Evolutionary conservation across 441 rosid genomes (phyloP), one percentile per base, ranked within the genome.

Genomic region (Syzygium malaccense): DNA sequence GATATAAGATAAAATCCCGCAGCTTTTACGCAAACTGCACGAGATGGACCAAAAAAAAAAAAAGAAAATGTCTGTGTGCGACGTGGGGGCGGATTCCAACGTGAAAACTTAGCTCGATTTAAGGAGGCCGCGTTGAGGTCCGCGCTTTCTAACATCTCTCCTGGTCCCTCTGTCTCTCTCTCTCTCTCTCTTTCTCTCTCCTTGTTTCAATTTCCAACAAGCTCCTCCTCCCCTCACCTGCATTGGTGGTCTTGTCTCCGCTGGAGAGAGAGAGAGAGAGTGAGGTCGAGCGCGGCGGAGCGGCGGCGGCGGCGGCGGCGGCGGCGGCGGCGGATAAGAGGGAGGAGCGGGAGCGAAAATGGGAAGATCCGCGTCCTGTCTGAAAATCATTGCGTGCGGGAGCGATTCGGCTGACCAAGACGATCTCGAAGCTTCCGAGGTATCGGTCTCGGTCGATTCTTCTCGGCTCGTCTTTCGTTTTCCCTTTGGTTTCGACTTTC

Each of bases 361-460:
- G 99, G 98, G 98, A 92, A 94, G 96, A 95, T 94, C 99, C 86
- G 37, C 87, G 87, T 94, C 98, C 85, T 98, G 99, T 93, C 93
- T 98, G 91, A 96, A 95, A 53, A 93, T 98, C 92, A 96, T 97
- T 86, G 83, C 96, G 26, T 98, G 99, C 91, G 94, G 96, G 51
- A 87, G 98, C 89, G 94, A 93, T 88, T 93, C 97, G 11, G 91
- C 93, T 64, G 95, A 88, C 58, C 87, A 89, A 26, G 86, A 94
- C 86, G 96, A 94, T 88, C 90, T 92, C 86, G 94, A 90, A 41
- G 88, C 92, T 56, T 53, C 92, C 2, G 94, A 97, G 98, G 99
- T 95, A 91, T 87, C 26, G 79, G 85, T 87, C 71, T 88, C 55
- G 86, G 86, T 87, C 19, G n/a, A 62, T 45, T 45, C 48, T 25